Percentiles rank a stretch among this genome's conserved stretches.
These are phyloP conservation scores for Agarophyton chilense DNA, from an alignment of 23 red algal genomes.

Conservation along the genomic window DNA sequence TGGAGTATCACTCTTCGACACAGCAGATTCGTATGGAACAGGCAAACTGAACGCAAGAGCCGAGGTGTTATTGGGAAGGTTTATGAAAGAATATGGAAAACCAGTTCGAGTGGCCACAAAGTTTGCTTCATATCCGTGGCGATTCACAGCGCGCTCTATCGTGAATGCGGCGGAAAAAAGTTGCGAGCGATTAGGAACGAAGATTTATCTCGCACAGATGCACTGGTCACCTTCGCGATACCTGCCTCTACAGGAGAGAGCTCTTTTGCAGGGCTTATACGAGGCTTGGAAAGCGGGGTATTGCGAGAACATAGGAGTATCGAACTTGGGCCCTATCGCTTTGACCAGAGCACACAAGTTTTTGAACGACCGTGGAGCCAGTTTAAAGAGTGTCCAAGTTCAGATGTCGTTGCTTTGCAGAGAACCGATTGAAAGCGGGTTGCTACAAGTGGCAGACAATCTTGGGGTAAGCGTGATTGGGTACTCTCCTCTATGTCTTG, in stretches of 20 bases:
- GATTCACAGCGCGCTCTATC: slow-evolving; percentile 40
- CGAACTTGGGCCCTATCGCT: slow-evolving; percentile 58
- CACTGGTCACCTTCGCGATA: slow-evolving; percentile 69
- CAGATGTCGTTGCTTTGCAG: slow-evolving; percentile 66
- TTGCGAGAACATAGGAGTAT: slow-evolving; percentile 60
- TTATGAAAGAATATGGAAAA: slow-evolving; percentile 8
- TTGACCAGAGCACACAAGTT: slow-evolving; percentile 25
- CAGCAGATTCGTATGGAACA: slow-evolving; percentile 71
- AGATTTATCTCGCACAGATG: slow-evolving; percentile 53
- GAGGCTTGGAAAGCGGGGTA: slow-evolving; percentile 73
- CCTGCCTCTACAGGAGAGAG: slow-evolving; percentile 49
- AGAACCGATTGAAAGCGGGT: slow-evolving; percentile 28
- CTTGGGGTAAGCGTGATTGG: slow-evolving; percentile 61
- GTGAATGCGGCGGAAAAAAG: slow-evolving; percentile 54
- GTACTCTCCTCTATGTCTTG: slow-evolving; percentile 82
- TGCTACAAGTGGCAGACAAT: slow-evolving; percentile 37
- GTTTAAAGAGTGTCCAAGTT: slow-evolving; percentile 63
- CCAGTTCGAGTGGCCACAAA: slow-evolving; percentile 53
- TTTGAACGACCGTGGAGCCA: slow-evolving; percentile 33
- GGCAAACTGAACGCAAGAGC: slow-evolving; percentile 45
- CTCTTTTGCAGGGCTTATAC: slow-evolving; percentile 53
- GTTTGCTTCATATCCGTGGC: slow-evolving; percentile 70
- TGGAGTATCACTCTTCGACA: slow-evolving; percentile 64
- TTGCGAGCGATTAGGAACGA: slow-evolving; percentile 42
- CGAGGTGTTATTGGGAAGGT: slow-evolving; percentile 40